phyloP scores from a whole-genome alignment of 768 basidiomycete species.

The Rhodocollybia butyracea region DNA sequence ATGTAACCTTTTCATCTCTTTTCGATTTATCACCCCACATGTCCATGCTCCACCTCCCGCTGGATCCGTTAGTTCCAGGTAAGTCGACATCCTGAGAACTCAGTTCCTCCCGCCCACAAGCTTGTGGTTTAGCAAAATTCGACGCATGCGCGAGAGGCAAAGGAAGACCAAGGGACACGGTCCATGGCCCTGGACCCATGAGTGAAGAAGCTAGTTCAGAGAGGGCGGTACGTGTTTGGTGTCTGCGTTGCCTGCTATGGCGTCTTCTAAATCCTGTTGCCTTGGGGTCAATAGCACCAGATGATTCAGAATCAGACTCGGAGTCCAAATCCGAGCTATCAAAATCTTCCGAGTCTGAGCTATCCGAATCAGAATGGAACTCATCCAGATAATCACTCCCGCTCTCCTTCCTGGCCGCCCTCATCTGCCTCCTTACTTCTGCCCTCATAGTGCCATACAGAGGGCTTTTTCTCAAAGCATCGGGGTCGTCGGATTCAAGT shows the following conservation, averaged over 20 bases:
- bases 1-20: not conserved
- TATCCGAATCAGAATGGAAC: not conserved
- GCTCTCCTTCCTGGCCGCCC: not conserved
- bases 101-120: too few relatives aligned
- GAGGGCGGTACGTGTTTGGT: conserved; percentile 26
- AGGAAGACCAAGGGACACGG: conserved; percentile 62
- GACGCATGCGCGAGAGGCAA: conserved; percentile 61
- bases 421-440: not conserved
- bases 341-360: too few relatives aligned
- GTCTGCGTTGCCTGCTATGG: too few relatives aligned
- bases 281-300: too few relatives aligned
- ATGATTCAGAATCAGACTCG: too few relatives aligned
- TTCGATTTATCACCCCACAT: not conserved
- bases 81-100: too few relatives aligned
- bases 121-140: too few relatives aligned
- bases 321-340: too few relatives aligned
- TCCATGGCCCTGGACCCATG: conserved; percentile 89
- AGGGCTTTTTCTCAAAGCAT: conserved; percentile 66
- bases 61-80: too few relatives aligned
- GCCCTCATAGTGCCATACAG: conserved; percentile 47
- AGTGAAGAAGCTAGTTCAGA: conserved; percentile 55
- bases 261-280: too few relatives aligned
- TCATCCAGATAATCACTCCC: not conserved
- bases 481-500: conserved; percentile 63
- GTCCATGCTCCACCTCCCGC: not conserved